A percentile compares a stretch with the other conserved stretches of the same genome.
These are phyloP conservation scores for Yarrowia phangngaensis DNA, from an alignment of 805 yeast genomes.

Conservation along the genomic window DNA sequence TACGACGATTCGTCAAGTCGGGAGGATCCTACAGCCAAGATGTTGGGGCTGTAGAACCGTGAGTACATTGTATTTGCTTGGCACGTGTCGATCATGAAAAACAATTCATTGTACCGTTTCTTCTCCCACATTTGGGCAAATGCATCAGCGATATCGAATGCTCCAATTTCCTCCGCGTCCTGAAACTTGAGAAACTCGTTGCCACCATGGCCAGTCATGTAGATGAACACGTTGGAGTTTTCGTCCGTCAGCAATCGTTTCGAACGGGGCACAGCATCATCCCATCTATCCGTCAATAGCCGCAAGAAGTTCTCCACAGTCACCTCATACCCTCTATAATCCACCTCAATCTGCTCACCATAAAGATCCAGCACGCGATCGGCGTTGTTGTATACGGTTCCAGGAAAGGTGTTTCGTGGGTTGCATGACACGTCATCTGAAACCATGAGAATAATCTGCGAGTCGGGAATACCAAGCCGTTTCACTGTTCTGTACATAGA, in stretches of 20 bases:
- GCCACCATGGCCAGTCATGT: constrained; percentile 98
- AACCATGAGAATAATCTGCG: constrained; percentile 92
- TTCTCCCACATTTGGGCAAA: constrained; percentile 96
- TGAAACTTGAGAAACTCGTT: constrained; percentile 95
- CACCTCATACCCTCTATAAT: constrained; percentile 95
- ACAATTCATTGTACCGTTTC: constrained; percentile 88
- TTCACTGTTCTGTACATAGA: constrained; percentile 95
- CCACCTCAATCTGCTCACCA: constrained; percentile 94
- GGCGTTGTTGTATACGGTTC: constrained; percentile 89
- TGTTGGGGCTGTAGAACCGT: constrained; percentile 84
- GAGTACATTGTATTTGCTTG: constrained; percentile 98
- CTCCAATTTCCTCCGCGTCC: constrained; percentile 95
- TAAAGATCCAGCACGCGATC: constrained; percentile 89
- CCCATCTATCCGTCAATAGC: constrained; percentile 91
- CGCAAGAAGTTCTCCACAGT: constrained; percentile 96
- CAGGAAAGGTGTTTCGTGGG: constrained; percentile 93
- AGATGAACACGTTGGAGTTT: constrained; percentile 86
- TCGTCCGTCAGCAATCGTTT: constrained; percentile 90
- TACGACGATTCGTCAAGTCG: constrained; percentile 83
- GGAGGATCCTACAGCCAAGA: constrained; percentile 89
- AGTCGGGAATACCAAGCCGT: constrained; percentile 94
- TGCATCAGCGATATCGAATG: constrained; percentile 95
- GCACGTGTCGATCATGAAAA: constrained; percentile 98
- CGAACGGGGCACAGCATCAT: constrained; percentile 86
- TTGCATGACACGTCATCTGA: constrained; percentile 97